Evolutionary conservation across 2,329 filamentous ascomycete species (phyloP).

Genomic region (Cercospora sesami): DNA sequence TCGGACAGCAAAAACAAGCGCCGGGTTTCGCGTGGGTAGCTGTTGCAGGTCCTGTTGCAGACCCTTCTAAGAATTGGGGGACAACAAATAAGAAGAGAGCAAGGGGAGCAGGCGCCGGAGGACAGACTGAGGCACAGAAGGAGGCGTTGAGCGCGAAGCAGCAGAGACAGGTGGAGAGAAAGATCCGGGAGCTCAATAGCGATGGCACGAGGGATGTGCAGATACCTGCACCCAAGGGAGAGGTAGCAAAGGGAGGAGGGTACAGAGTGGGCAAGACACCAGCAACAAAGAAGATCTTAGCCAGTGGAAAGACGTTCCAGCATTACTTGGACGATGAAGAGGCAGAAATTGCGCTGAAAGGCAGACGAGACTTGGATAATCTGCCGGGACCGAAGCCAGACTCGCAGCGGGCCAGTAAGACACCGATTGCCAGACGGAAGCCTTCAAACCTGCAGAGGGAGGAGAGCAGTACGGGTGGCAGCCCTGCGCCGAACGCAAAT

Average conservation of each 20-base stretch:
- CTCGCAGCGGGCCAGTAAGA: conserved; percentile 39
- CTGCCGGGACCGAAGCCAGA: conserved; percentile 13
- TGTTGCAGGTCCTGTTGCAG: conserved; percentile 63
- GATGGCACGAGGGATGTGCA: conserved; percentile 64
- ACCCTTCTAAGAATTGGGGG: conserved; percentile 51
- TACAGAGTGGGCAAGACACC: conserved; percentile 60
- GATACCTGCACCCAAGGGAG: conserved; percentile 62
- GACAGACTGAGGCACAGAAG: conserved; percentile 39
- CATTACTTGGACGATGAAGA: conserved; percentile 81
- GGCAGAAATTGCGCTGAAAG: conserved; percentile 53
- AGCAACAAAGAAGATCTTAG: conserved; percentile 73
- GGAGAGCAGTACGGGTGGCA: conserved; percentile 32
- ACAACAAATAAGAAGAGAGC: conserved; percentile 65
- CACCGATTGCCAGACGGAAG: conserved; percentile 38
- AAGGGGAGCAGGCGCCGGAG: conserved; percentile 50
- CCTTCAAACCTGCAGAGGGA: conserved; percentile 22
- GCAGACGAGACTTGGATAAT: conserved; percentile 32
- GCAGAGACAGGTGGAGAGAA: conserved; percentile 76
- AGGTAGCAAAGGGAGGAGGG: conserved; percentile 44
- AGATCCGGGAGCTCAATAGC: conserved; percentile 77
- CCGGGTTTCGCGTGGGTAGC: conserved; percentile 93
- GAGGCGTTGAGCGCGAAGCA: conserved; percentile 77
- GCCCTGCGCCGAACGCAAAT: conserved; percentile 29
- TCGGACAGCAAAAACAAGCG: conserved; percentile 63
- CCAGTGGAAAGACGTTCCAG: conserved; percentile 78